Conservation (phyloP, 768 basidiomycete species). For the Harrya chromipes region DNA sequence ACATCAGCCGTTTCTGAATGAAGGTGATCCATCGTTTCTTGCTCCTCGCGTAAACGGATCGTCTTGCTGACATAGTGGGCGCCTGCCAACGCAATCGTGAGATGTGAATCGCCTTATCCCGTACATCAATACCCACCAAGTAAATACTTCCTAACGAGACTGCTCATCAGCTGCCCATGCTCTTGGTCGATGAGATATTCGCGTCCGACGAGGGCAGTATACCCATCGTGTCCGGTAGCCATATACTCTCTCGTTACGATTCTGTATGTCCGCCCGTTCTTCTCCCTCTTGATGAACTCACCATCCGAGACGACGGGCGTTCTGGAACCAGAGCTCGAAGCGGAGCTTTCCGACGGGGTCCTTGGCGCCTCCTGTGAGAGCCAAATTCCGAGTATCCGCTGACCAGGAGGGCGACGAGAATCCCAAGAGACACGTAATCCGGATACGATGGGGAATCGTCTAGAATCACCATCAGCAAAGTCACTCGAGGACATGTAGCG, state of each 20-base stretch:
- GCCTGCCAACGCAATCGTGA: conserved; percentile 41
- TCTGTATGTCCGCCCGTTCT: conserved; percentile 60
- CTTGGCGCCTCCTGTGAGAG: conserved; percentile 39
- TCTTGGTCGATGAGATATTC: conserved; percentile 81
- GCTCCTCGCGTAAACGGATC: conserved; percentile 35
- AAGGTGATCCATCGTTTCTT: conserved; percentile 32
- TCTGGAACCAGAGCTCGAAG: conserved; percentile 17
- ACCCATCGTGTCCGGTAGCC: conserved; percentile 84
- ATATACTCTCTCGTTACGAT: conserved; percentile 88
- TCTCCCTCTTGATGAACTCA: conserved; percentile 52
- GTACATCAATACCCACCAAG: conserved; percentile 49
- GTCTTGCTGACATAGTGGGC: conserved; percentile 71
- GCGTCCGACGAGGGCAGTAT: conserved; percentile 58
- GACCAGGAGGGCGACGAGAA: conserved; percentile 64
- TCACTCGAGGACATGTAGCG: neutral
- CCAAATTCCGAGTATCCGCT: conserved; percentile 74
- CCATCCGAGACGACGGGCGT: conserved; percentile 40
- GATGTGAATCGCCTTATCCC: neutral
- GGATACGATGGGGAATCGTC: conserved; percentile 86
- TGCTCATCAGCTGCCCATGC: conserved; percentile 72
- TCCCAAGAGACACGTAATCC: conserved; percentile 88
- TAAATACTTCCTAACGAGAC: conserved; percentile 78
- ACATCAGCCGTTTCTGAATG: conserved; percentile 43
- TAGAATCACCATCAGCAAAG: conserved; percentile 26
- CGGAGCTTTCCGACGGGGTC: conserved; percentile 20